Evolutionary conservation across 2,329 filamentous ascomycete genomes (phyloP).

Genomic region (Cercospora beticola): DNA sequence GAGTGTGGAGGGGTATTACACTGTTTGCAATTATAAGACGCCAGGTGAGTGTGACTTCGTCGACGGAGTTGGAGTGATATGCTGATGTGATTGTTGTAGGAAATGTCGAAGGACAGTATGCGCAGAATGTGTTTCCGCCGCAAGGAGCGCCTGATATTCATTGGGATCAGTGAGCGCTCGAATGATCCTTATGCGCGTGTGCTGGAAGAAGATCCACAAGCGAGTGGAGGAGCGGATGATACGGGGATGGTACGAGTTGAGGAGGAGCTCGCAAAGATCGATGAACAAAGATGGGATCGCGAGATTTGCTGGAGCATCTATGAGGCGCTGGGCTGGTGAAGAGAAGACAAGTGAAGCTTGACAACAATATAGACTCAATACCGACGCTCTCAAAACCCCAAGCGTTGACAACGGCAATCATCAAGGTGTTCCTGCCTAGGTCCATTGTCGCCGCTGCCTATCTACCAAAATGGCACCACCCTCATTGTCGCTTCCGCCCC

Average conservation of each 20-base stretch:
- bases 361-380: neutral
- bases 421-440: neutral
- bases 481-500: neutral
- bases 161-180: neutral
- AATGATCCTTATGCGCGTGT: too few species aligned
- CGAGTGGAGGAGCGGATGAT: neutral
- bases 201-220: neutral
- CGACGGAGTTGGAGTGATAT: neutral
- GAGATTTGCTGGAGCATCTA: conserved; percentile 1
- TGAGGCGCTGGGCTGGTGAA: neutral
- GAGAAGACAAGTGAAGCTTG: neutral
- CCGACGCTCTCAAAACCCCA: neutral
- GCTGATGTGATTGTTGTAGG: neutral
- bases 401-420: neutral
- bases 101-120: conserved; percentile 18
- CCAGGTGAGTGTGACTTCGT: conserved; percentile 57
- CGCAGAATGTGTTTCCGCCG: conserved; percentile 3
- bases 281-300: neutral
- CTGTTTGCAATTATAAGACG: conserved; percentile 82
- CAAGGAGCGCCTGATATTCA: neutral
- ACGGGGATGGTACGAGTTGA: neutral
- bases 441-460: neutral
- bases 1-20: conserved; percentile 59
- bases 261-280: neutral
- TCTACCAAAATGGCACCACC: neutral